Evolutionary conservation across 1,139 yeast species (phyloP), one percentile per base, ranked within the genome.

Genomic region (Debaryomyces nepalensis): DNA sequence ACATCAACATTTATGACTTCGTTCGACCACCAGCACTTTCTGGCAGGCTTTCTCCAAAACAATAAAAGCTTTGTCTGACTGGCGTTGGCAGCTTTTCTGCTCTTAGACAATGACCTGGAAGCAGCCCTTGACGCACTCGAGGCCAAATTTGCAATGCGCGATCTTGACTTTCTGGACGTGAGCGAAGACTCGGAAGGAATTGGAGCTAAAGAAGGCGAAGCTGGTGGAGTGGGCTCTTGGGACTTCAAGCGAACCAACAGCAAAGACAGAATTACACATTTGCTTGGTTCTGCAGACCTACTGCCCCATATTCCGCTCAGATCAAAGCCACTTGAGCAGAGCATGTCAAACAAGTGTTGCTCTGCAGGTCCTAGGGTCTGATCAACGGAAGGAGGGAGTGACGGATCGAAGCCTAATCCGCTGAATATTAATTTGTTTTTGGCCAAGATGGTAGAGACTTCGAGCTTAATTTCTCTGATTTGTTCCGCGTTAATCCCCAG

Each of bases 11-110:
- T 77, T 15, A 82, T 70, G 36, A 73, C 68, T 35, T 81, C 81
- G 55, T 85, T 86, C 9, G 87, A 85, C 99, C 99, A 95, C 99
- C 99, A 95, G 66, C 99, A 95, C 61, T 95, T 95, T 58, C 99
- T 77, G 1, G 99, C 99, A 0, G 99, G 99, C 59, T 93, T 93
- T 49, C 97, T 78, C 99, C 99, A 95, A 61, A 95, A 95, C 45
- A 95, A 71, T 29, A 95, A 73, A 42, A 95, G 75, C 60, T 95
- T 93, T 26, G 93, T 87, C 42, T 72, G 74, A 51, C 63, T 68
- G 31, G 64, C 53, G 34, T 68, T 68, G 9, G 52, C 57, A 45
- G 62, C 60, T 51, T 59, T 60, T 47, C 73, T 63, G 23, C 63
- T 64, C 46, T 74, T 68, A 11, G 84, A 74, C 33, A 77, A 62